A percentile compares a stretch with the other conserved stretches of the same genome.
These are phyloP conservation scores for Stemphylium lycopersici DNA, from an alignment of 2,329 filamentous ascomycete genomes.

Conservation along the genomic window DNA sequence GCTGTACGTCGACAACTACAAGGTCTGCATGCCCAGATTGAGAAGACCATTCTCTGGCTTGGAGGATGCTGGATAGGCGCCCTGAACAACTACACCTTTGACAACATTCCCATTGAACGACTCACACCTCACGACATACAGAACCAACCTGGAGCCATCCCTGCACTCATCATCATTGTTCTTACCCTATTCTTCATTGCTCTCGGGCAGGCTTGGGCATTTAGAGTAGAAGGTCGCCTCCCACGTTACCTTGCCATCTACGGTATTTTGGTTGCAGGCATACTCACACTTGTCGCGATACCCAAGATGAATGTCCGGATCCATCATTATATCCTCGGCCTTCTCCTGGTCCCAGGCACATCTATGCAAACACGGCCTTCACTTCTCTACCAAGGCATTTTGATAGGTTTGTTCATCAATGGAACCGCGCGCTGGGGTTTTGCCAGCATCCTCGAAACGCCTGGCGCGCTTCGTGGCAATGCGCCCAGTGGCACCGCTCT, in stretches of 20 bases:
- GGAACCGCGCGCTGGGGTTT: conserved; percentile 95
- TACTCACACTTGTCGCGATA: conserved; percentile 72
- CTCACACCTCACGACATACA: conserved; percentile 89
- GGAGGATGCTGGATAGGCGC: conserved; percentile 90
- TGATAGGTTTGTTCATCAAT: conserved; percentile 92
- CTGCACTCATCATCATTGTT: conserved; percentile 80
- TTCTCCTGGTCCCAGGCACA: conserved; percentile 87
- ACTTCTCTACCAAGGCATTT: conserved; percentile 84
- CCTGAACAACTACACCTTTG: conserved; percentile 93
- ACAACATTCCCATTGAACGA: conserved; percentile 89
- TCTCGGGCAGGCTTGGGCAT: conserved; percentile 79
- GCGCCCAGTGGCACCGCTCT: conserved; percentile 64
- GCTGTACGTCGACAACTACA: conserved; percentile 75
- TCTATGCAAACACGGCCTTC: conserved; percentile 84
- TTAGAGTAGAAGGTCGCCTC: conserved; percentile 83
- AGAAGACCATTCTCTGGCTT: conserved; percentile 89
- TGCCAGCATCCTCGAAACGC: conserved; percentile 84
- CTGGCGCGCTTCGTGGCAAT: conserved; percentile 68
- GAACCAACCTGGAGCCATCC: conserved; percentile 85
- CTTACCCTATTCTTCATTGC: conserved; percentile 71
- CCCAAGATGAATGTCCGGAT: conserved; percentile 84
- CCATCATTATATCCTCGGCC: conserved; percentile 91
- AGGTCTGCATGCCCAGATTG: conserved; percentile 79
- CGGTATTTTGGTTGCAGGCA: conserved; percentile 76
- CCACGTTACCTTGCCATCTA: conserved; percentile 80